phyloP scores from a whole-genome alignment of 371 early-diverging fungal genomes.

The Vairimorpha ceranae region DNA sequence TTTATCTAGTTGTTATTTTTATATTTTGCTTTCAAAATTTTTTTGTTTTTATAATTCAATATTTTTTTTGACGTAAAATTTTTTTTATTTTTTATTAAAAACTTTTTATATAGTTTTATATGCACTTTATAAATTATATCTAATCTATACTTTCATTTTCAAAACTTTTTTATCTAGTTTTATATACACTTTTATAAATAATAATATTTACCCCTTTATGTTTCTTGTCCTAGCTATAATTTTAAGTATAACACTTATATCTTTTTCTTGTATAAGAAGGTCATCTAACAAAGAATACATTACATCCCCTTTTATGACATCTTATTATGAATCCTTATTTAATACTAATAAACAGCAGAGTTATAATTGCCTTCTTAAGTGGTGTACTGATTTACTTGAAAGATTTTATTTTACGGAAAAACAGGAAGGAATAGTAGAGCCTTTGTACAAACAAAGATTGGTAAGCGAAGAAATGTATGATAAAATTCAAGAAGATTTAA shows the following conservation, averaged over 20 bases:
- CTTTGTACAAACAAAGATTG: conserved; percentile 23
- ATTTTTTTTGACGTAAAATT: too few species aligned
- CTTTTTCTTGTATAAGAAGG: background rate
- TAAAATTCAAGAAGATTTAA: conserved; percentile 12
- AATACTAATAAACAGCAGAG: background rate
- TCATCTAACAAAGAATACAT: background rate
- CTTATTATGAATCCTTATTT: background rate
- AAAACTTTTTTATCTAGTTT: background rate
- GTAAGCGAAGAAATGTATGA: conserved; percentile 32
- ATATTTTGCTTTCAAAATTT: too few species aligned
- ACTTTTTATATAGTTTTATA: too few species aligned
- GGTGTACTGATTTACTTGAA: background rate
- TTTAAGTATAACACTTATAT: background rate
- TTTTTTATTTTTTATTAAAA: too few species aligned
- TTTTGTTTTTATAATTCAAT: too few species aligned
- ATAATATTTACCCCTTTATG: background rate
- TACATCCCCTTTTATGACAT: background rate
- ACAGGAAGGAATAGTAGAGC: conserved; percentile 19
- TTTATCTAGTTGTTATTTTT: too few species aligned
- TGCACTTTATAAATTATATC: too few species aligned
- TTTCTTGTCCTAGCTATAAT: background rate
- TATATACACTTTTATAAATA: too few species aligned
- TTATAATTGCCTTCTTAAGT: conserved; percentile 11
- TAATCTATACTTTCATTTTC: too few species aligned
- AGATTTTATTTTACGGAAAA: conserved; percentile 23